Conservation (phyloP, 2,329 filamentous ascomycete genomes). For the Tolypocladium tundrense region DNA sequence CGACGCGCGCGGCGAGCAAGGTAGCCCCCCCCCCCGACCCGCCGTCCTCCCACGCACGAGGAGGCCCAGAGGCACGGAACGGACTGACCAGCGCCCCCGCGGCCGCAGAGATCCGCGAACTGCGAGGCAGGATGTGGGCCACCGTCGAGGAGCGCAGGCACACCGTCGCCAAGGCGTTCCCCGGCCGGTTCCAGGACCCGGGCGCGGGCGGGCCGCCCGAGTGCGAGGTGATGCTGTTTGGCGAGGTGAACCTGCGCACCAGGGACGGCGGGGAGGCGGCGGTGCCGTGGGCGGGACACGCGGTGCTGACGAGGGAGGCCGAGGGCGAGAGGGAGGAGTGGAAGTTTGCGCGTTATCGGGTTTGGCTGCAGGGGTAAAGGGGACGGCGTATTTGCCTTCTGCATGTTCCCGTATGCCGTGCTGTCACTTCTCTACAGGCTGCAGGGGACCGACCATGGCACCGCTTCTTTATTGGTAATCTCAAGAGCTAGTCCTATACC, state of each 20-base stretch:
- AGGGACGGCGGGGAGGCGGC: constrained; percentile 15
- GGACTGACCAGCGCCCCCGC: too few species aligned
- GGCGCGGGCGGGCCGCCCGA: constrained; percentile 1
- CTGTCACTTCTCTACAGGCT: not conserved
- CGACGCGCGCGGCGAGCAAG: constrained; percentile 23
- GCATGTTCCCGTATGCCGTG: not conserved
- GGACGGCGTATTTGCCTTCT: not conserved
- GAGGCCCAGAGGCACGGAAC: too few species aligned
- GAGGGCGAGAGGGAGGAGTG: constrained; percentile 15
- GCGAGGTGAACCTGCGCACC: constrained; percentile 16
- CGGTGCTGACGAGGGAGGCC: constrained; percentile 14
- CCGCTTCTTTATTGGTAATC: not conserved
- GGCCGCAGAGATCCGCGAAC: constrained; percentile 22
- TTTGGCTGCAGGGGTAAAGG: constrained; percentile 18
- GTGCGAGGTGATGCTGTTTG: constrained; percentile 24
- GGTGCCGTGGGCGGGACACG: constrained; percentile 21
- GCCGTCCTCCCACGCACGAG: too few species aligned
- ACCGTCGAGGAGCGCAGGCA: constrained; percentile 28
- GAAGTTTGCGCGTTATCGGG: constrained; percentile 22
- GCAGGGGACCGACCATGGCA: not conserved
- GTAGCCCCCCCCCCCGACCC: constrained; percentile 9
- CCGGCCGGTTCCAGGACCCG: constrained; percentile 21
- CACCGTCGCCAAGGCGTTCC: constrained; percentile 30
- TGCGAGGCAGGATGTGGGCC: constrained; percentile 34
- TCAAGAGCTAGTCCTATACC: not conserved